Evolutionary conservation across 495 filamentous ascomycete species (phyloP), one percentile per base, ranked within the genome.

Genomic region (Apodospora peruviana): DNA sequence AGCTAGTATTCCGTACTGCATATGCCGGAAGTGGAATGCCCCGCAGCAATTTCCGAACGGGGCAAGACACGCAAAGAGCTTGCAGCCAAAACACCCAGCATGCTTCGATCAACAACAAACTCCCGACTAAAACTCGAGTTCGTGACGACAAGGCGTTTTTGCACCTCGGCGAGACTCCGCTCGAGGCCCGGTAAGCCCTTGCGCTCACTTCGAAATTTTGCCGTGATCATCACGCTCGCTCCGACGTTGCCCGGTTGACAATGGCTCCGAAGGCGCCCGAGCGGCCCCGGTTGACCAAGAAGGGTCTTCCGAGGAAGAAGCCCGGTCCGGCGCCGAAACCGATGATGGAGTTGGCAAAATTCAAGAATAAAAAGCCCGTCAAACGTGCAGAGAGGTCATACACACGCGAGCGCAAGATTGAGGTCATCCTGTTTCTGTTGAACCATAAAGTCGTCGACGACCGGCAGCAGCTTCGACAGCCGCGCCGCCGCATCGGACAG

Each of bases 391-490:
- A 64, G 27, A 52, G 56, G 20, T 48, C 45, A 2, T 61, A 61
- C 23, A 45, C 59, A 16, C 36, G 50, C 10, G 55, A 61, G 36
- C 57, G 57, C 22, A 63, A 63, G 48, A 57, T 63, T 23, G 60
- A 63, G 40, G 60, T 65, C 18, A 19, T 65, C 21, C 22, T 57
- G 35, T 65, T 55, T 29, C 45, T 63, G 0, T 37, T 63, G 5
- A 56, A 61, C 38, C 60, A 65, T 40, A 49, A 50, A 7, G 44
- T 65, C 17, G 40, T 45, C n/a, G 60, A 58, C 12, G 12, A 14
- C 0, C 47, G 47, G n/a, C 39, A 20, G 2, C 45, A 39, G 14
- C 27, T 7, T 5, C 29, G 40, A 22, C 36, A 46, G 4, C 55
- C 53, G 17, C 58, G 60, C 11, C 40, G 52, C 11, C 55, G 60